Evolutionary conservation across 2,329 filamentous ascomycete species (phyloP).

Genomic region (Aspergillus sergii): DNA sequence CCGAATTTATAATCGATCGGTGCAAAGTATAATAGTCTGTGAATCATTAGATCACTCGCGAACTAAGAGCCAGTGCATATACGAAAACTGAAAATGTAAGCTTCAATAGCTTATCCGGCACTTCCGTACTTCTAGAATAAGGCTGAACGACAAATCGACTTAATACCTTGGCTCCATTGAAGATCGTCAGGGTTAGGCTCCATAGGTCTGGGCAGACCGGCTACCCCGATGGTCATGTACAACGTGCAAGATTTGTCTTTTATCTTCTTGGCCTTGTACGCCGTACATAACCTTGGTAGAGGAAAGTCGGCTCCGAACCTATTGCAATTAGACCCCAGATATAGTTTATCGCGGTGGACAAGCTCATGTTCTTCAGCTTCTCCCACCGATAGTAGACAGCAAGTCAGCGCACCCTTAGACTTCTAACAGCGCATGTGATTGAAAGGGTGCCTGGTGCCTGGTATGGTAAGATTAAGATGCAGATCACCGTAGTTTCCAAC

Average conservation of each 20-base stretch:
- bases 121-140: not conserved
- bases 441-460: not conserved
- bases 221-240: not conserved
- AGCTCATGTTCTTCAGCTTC: not conserved
- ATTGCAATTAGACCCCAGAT: not conserved
- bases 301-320: not conserved
- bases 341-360: not conserved
- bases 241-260: not conserved
- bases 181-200: not conserved
- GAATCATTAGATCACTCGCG: not conserved
- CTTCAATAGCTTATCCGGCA: not conserved
- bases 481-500: constrained; percentile 8
- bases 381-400: not conserved
- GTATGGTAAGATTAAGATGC: constrained; percentile 10
- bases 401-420: not conserved
- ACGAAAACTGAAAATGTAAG: not conserved
- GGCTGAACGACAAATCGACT: not conserved
- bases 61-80: not conserved
- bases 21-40: not conserved
- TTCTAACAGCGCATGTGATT: not conserved
- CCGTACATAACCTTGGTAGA: not conserved
- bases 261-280: not conserved
- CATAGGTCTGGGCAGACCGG: not conserved
- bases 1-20: not conserved
- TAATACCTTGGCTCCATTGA: not conserved